A percentile compares a stretch with the other conserved stretches of the same genome.
Conservation (phyloP, 2,329 filamentous ascomycete species). For the Conoideocrella luteorostrata region DNA sequence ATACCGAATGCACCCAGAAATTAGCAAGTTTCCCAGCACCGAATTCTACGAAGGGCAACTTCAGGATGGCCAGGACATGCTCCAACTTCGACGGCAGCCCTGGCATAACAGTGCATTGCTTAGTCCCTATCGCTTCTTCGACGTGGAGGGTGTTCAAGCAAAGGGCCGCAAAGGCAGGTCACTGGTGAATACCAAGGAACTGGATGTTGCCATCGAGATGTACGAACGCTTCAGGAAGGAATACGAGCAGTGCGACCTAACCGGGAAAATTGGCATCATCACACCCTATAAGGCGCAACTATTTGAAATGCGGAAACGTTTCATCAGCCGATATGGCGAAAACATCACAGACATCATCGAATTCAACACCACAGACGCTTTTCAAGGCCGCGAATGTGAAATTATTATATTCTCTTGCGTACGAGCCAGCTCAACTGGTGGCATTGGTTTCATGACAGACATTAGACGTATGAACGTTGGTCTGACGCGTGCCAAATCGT, state of each 20-base stretch:
- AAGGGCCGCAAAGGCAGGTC: constrained; percentile 80
- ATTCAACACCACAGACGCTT: constrained; percentile 98
- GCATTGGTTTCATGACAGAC: constrained; percentile 96
- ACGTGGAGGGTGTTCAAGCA: constrained; percentile 82
- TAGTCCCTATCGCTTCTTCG: constrained; percentile 93
- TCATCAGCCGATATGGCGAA: constrained; percentile 66
- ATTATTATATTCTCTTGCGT: constrained; percentile 99
- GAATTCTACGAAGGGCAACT: constrained; percentile 90
- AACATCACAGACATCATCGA: constrained; percentile 73
- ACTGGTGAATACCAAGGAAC: constrained; percentile 79
- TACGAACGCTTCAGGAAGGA: constrained; percentile 75
- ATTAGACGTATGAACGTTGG: constrained; percentile 99
- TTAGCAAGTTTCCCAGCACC: constrained; percentile 81
- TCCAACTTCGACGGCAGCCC: constrained; percentile 62
- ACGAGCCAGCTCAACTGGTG: constrained; percentile 82
- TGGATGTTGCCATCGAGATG: constrained; percentile 78
- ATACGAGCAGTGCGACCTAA: constrained; percentile 62
- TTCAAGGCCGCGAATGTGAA: constrained; percentile 93
- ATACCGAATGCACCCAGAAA: constrained; percentile 98
- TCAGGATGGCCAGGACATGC: constrained; percentile 81
- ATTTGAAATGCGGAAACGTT: constrained; percentile 68
- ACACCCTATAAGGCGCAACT: constrained; percentile 97
- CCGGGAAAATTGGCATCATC: constrained; percentile 88
- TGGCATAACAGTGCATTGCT: constrained; percentile 83
- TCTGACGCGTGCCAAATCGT: constrained; percentile 91